Percentiles rank a stretch among this genome's conserved stretches.
These are phyloP conservation scores for Podila epicladia DNA, from an alignment of 192 early-diverging fungal species.

Conservation along the genomic window DNA sequence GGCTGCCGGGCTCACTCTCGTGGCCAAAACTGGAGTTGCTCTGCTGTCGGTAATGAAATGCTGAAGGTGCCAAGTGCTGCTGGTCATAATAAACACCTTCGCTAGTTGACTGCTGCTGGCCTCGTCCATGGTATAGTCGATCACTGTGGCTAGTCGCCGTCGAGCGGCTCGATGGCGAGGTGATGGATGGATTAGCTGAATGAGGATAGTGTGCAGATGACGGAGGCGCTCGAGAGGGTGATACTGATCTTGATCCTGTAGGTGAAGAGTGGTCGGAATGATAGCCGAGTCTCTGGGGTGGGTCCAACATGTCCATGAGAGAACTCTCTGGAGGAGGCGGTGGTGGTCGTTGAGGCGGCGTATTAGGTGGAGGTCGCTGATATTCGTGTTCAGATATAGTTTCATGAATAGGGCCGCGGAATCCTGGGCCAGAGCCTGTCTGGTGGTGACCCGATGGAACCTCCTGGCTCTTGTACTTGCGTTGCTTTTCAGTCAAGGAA, in stretches of 20 bases:
- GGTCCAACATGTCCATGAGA: slow-evolving; percentile 42
- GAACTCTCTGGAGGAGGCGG: slow-evolving; percentile 37
- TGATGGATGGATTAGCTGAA: slow-evolving; percentile 37
- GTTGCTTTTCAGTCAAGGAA: slow-evolving; percentile 33
- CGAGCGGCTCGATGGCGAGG: slow-evolving; percentile 20
- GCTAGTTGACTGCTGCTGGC: background rate
- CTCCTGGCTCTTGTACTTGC: slow-evolving; percentile 43
- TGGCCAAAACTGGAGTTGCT: slow-evolving; percentile 1
- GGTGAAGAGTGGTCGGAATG: slow-evolving; percentile 19
- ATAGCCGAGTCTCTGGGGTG: slow-evolving; percentile 16
- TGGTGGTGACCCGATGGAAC: background rate
- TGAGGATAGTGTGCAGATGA: slow-evolving; percentile 16
- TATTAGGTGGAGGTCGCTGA: background rate
- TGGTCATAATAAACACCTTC: slow-evolving; percentile 1
- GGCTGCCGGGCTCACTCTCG: background rate
- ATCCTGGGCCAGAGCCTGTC: slow-evolving; percentile 3
- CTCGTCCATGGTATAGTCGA: slow-evolving; percentile 45
- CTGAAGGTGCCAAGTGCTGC: background rate
- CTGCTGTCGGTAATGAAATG: slow-evolving; percentile 9
- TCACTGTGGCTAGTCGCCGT: slow-evolving; percentile 11
- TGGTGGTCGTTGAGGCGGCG: slow-evolving; percentile 23
- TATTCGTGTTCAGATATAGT: slow-evolving; percentile 3
- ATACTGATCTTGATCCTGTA: slow-evolving; percentile 28
- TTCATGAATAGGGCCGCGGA: background rate
- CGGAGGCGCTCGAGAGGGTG: slow-evolving; percentile 17